Base-by-base conservation (phyloP, 495 filamentous ascomycete species). In the Saxophila tyrrhenica region DNA sequence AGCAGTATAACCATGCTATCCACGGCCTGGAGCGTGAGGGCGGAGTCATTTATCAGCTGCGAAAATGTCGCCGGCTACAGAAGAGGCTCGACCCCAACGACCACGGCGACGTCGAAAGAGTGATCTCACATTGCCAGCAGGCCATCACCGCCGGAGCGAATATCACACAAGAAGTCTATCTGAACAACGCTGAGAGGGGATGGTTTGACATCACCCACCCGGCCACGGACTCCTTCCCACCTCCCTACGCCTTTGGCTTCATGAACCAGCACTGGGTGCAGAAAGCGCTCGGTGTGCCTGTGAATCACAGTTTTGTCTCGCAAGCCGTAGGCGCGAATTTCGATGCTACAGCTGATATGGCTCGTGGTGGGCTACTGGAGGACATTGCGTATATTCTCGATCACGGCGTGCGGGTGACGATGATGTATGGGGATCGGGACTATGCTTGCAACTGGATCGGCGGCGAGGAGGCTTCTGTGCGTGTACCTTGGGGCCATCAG, bases 71-170 rank as follows among this genome's bases (percentile, higher is more conserved):
- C 0, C 39, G 29, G 2, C 43, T 42, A 32, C 49, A 58, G 29
- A 48, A 22, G 7, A 15, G 16, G n/a, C 21, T 52, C 16, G 66
- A 67, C 51, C 64, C 59, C 1, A 17, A 57, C 16, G 58, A 56
- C 42, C 45, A 63, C 24, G 63, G 65, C 19, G 55, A 67, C 53
- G 49, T 56, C 8, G 41, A 25, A 5, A 3, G 23, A 9, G 61
- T 65, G 2, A 64, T 64, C 45, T 24, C 23, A 7, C 58, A 67
- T 13, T 80, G 75, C 56, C 58, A 70, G 1, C 72, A 74, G 0
- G 65, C 65, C 2, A 29, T 75, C 2, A 65, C 29, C 78, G 76
- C 57, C 42, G 51, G 0, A 55, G 35, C 38, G 22, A 43, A 56
- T n/a, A 24, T 19, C 13, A 45, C 25, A 16, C 2, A 15, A 13